phyloP scores from a whole-genome alignment of 768 basidiomycete species.

The Pleurotus sapidus region DNA sequence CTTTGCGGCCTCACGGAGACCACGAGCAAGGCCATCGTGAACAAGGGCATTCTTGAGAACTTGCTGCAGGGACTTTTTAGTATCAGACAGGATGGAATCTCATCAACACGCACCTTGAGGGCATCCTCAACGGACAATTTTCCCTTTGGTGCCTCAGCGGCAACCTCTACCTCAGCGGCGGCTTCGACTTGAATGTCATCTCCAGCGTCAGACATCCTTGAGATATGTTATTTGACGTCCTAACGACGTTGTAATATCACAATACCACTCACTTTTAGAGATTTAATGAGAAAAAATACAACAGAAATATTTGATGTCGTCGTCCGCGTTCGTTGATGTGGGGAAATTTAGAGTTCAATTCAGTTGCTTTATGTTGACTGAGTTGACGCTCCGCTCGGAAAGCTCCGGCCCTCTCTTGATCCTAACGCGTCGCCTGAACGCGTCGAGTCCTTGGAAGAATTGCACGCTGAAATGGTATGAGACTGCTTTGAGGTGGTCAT shows the following conservation, averaged over 20 bases:
- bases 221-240: conserved; percentile 6
- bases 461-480: no score
- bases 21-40: conserved; percentile 97
- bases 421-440: not conserved
- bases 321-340: conserved; percentile 96
- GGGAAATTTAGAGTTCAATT: conserved; percentile 53
- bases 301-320: conserved; percentile 62
- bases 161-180: conserved; percentile 75
- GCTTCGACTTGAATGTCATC: conserved; percentile 85
- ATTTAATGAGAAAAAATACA: conserved; percentile 24
- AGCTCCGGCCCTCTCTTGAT: conserved; percentile 26
- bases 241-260: not conserved
- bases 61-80: conserved; percentile 52
- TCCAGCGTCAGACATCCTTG: conserved; percentile 96
- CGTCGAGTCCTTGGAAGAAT: no score
- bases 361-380: conserved; percentile 22
- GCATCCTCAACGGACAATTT: conserved; percentile 96
- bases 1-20: conserved; percentile 97
- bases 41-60: conserved; percentile 98
- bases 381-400: conserved; percentile 57
- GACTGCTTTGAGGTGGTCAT: no score
- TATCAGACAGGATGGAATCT: conserved; percentile 4
- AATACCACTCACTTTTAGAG: conserved; percentile 34
- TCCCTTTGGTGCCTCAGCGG: conserved; percentile 89
- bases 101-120: conserved; percentile 59